Conservation (phyloP, 441 rosid genomes). For the Croton laevigatus region DNA sequence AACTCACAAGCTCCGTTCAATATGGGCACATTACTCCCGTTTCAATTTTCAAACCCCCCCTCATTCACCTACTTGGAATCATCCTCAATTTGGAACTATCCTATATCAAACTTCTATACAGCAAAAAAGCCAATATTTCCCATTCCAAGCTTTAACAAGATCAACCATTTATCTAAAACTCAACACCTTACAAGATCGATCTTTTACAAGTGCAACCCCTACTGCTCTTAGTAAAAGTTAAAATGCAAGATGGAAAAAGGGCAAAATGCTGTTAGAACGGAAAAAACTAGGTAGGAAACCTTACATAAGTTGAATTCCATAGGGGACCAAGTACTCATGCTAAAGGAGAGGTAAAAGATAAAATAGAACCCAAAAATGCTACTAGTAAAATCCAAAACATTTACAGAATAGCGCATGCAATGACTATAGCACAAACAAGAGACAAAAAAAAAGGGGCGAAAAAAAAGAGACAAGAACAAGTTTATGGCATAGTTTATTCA, state of each 20-base stretch:
- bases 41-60: conserved; percentile 2
- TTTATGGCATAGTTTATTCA: conserved; percentile 35
- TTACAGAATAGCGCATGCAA: background rate
- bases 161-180: too few relatives aligned
- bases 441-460: conserved; percentile 3
- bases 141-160: background rate
- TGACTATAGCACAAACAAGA: conserved; percentile 8
- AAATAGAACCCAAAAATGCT: conserved; percentile 16
- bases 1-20: conserved; percentile 28
- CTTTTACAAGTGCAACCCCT: background rate
- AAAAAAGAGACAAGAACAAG: conserved; percentile 22
- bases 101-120: background rate
- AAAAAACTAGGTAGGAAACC: conserved; percentile 9
- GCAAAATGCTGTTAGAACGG: conserved; percentile 3
- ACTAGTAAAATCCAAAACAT: conserved; percentile 16
- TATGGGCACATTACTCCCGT: conserved; percentile 26
- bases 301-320: conserved; percentile 4
- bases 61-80: conserved; percentile 23
- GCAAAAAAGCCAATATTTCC: conserved; percentile 10
- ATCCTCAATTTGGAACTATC: conserved; percentile 12
- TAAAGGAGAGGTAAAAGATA: conserved; percentile 12
- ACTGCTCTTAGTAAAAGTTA: background rate
- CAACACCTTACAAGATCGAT: background rate
- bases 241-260: background rate
- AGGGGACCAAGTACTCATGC: conserved; percentile 11